A percentile compares a stretch with the other conserved stretches of the same genome.
phyloP scores from a whole-genome alignment of 768 basidiomycete species.

The Tricholoma saponaceum region DNA sequence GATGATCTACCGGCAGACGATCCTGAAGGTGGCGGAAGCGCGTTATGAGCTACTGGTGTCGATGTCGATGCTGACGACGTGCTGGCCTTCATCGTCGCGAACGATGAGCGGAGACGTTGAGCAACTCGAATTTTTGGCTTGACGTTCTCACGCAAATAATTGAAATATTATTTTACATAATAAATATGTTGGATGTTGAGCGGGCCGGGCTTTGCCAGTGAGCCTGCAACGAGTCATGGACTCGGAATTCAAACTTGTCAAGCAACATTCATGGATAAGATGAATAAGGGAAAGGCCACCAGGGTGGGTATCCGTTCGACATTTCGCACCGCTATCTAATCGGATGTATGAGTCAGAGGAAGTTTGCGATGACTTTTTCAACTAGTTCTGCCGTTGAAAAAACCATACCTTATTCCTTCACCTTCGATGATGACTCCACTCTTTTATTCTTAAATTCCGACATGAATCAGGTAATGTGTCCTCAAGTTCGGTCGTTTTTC shows the following conservation, averaged over 20 bases:
- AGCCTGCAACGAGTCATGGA: too few relatives aligned
- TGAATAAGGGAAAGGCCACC: too few relatives aligned
- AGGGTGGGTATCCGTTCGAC: too few relatives aligned
- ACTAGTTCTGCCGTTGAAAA: too few relatives aligned
- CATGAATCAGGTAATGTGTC: neutral
- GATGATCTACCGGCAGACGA: conserved; percentile 63
- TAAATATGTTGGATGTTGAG: too few relatives aligned
- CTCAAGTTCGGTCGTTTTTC: neutral
- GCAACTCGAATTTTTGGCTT: neutral
- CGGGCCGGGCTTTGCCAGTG: too few relatives aligned
- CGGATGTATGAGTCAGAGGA: neutral
- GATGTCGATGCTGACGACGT: conserved; percentile 44
- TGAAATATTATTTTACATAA: neutral
- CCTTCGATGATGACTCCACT: too few relatives aligned
- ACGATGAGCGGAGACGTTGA: neutral
- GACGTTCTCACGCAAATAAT: neutral
- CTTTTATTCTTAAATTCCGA: too few relatives aligned
- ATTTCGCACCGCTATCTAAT: too few relatives aligned
- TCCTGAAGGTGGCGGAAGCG: conserved; percentile 64
- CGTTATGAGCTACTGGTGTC: conserved; percentile 65
- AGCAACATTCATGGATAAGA: too few relatives aligned
- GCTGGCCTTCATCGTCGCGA: neutral
- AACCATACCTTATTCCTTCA: neutral
- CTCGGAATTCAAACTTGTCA: too few relatives aligned
- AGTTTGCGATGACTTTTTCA: too few relatives aligned